Percentiles rank a stretch among this genome's conserved stretches.
Evolutionary conservation across 2,329 filamentous ascomycete species (phyloP).

Genomic region (Paraphaeosphaeria minitans): DNA sequence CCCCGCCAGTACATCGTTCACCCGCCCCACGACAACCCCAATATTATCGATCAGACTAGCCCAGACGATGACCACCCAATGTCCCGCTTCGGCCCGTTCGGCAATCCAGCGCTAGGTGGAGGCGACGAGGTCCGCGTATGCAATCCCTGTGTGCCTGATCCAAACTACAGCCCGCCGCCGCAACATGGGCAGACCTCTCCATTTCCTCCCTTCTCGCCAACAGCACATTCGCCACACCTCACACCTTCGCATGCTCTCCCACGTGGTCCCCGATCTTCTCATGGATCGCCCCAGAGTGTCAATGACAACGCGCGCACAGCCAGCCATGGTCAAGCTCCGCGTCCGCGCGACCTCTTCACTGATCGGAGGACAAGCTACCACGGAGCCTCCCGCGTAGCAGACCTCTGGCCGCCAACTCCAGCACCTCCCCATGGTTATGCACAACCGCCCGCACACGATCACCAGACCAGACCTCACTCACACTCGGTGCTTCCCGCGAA

Average conservation of each 20-base stretch:
- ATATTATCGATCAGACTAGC: constrained; percentile 53
- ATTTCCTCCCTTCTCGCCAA: constrained; percentile 15
- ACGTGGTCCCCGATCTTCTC: constrained; percentile 6
- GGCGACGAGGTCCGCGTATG: constrained; percentile 72
- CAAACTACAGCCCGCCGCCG: constrained; percentile 65
- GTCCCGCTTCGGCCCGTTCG: constrained; percentile 34
- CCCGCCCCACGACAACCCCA: constrained; percentile 52
- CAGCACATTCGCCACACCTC: constrained; percentile 18
- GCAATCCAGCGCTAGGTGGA: constrained; percentile 62
- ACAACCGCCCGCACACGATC: constrained; percentile 9
- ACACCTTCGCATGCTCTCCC: constrained; percentile 2
- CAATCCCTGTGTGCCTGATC: constrained; percentile 75
- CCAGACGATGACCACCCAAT: constrained; percentile 41
- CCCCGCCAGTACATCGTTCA: constrained; percentile 91
- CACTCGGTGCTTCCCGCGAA: constrained; percentile 16
- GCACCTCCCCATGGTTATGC: constrained; percentile 13
- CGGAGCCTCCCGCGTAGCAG: constrained; percentile 24
- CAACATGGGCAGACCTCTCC: constrained; percentile 37
- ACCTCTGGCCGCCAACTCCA: constrained; percentile 33
- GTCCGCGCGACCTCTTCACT: constrained; percentile 27
- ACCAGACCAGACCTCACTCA: constrained; percentile 17
- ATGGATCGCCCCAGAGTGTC: constrained; percentile 28
- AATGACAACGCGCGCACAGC: constrained; percentile 24
- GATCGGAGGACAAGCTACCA: constrained; percentile 34
- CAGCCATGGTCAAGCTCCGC: constrained; percentile 24